Evolutionary conservation across 2,329 filamentous ascomycete species (phyloP).

Genomic region (Xylaria polymorpha): DNA sequence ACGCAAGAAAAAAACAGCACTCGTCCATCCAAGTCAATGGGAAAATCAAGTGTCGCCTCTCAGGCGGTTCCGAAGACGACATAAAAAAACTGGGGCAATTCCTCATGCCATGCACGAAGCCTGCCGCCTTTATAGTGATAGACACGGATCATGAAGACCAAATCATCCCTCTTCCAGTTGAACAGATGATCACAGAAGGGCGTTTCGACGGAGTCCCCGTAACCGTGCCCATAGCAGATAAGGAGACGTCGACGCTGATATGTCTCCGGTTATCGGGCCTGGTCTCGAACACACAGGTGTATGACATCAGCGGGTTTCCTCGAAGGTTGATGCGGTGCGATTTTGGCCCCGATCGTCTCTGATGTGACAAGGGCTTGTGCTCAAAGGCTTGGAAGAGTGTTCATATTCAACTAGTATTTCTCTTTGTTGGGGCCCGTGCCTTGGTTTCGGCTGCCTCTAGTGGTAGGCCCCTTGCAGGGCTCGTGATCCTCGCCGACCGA

Average conservation of each 20-base stretch:
- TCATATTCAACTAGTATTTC: no score
- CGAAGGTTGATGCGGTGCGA: neutral
- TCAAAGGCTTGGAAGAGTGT: no score
- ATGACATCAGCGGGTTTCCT: constrained; percentile 17
- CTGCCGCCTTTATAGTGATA: neutral
- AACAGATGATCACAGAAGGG: neutral
- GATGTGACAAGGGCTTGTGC: no score
- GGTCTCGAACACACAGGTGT: neutral
- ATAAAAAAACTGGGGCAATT: constrained; percentile 2
- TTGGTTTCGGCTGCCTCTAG: no score
- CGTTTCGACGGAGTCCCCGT: neutral
- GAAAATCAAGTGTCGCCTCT: neutral
- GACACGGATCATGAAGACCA: neutral
- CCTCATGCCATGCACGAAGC: neutral
- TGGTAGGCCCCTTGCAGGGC: no score
- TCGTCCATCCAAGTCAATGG: neutral
- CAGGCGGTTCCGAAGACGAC: neutral
- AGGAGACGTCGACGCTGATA: neutral
- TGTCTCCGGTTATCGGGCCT: neutral
- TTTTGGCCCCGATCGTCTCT: neutral
- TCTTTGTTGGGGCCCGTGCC: no score
- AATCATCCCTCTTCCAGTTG: neutral
- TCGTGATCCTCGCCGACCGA: no score
- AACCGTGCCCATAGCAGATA: neutral
- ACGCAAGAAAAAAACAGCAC: neutral